Conservation (phyloP, 352 stramenopile genomes). For the Phytophthora tubulina region DNA sequence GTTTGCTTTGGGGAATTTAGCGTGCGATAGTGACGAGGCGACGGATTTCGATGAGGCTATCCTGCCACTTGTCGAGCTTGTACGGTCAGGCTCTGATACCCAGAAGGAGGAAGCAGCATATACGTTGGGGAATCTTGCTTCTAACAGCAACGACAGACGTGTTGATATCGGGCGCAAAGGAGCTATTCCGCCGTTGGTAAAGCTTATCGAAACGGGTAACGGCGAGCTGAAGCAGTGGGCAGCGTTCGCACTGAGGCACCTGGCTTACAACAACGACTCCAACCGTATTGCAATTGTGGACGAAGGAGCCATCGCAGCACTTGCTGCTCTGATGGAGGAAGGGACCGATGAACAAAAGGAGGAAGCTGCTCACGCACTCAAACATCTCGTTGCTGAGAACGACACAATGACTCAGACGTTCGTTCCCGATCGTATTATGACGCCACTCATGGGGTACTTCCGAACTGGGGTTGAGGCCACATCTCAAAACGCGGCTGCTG, state of each 20-base stretch:
- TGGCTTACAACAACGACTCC: constrained; percentile 8
- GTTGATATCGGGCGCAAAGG: constrained; percentile 30
- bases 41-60: constrained; percentile 29
- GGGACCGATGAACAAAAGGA: constrained; percentile 13
- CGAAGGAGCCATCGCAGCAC: constrained; percentile 8
- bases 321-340: not conserved
- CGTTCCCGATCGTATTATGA: too few relatives aligned
- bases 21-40: constrained; percentile 21
- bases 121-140: constrained; percentile 25
- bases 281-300: constrained; percentile 7
- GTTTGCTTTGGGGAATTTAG: constrained; percentile 33
- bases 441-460: too few relatives aligned
- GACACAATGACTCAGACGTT: too few relatives aligned
- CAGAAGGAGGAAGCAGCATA: constrained; percentile 37
- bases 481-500: too few relatives aligned
- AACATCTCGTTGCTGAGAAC: not conserved
- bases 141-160: constrained; percentile 9
- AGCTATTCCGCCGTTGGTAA: constrained; percentile 23
- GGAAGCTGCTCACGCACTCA: constrained; percentile 9
- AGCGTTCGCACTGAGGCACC: constrained; percentile 7
- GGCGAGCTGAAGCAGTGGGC: constrained; percentile 19
- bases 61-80: constrained; percentile 28
- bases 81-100: constrained; percentile 14
- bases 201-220: not conserved
- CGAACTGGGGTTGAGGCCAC: too few relatives aligned